Evolutionary conservation across 805 yeast species (phyloP), one percentile per base, ranked within the genome.

Genomic region (Brettanomyces naardenensis): DNA sequence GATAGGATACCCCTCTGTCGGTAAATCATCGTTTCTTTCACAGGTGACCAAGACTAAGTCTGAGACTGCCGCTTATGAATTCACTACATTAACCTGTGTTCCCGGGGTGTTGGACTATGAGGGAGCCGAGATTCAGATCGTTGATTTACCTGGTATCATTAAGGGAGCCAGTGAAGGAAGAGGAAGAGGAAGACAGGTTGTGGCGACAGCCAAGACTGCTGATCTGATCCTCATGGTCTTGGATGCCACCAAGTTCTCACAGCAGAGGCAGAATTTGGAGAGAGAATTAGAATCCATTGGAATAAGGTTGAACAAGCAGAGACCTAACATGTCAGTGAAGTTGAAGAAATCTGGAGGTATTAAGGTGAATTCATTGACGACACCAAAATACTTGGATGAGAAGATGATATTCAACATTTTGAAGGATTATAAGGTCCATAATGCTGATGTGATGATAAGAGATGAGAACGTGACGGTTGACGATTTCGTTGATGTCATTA

Each of bases 1-100:
- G 38, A 89, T 92, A 61, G 98, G 98, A 22, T 90, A 89, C 59
- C 98, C 98, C 14, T 89, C 97, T 1, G 98, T 92, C 19, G 98
- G 98, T 58, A 90, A 90, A 53, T 89, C 97, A 1, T 86, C 95
- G 2, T 76, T 90, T 46, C 67, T 90, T 42, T 79, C 87, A 15
- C 86, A 87, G 52, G 85, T 92, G 39, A 90, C 98, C 17, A 84
- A 85, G 52, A 90, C 97, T 2, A 86, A 86, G 59, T 83, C 95
- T 1, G 97, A 88, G 58, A 84, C 95, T 37, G 98, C 97, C 5
- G 85, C 80, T 35, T 90, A 92, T 55, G 92, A 95, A 37, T 90
- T 90, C 70, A 90, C 98, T 6, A 90, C 98, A 0, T 71, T 90
- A 58, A 90, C 98, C 0, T 87, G 96, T 0, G 97, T 90, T 17